Percentiles rank a stretch among this genome's conserved stretches.
These are phyloP conservation scores for Aspergillus bertholletiae DNA, from an alignment of 495 filamentous ascomycete species.

Conservation along the genomic window DNA sequence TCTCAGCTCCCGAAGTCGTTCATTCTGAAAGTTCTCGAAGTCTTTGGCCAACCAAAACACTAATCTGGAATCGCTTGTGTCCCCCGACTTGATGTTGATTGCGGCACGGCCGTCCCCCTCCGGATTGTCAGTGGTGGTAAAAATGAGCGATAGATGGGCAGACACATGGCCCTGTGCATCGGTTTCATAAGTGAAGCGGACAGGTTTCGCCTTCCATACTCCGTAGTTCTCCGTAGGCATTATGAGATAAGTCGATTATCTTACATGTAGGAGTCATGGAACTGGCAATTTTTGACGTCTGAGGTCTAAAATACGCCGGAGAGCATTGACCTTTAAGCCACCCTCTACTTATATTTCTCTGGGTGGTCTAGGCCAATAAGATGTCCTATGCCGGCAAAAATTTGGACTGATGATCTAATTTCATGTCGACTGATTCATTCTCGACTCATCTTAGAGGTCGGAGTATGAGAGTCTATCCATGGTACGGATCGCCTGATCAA, in stretches of 20 bases:
- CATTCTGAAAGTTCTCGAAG: neutral
- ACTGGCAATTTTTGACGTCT: too few species aligned
- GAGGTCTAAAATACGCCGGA: too few species aligned
- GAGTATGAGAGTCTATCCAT: too few species aligned
- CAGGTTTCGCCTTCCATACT: conserved; percentile 15
- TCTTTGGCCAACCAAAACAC: conserved; percentile 2
- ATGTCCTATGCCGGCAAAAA: too few species aligned
- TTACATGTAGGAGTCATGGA: too few species aligned
- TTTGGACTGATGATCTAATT: too few species aligned
- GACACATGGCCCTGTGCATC: conserved; percentile 1
- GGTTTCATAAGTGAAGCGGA: conserved; percentile 12
- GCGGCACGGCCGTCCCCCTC: neutral
- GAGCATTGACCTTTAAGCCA: too few species aligned
- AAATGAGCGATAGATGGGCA: conserved; percentile 19
- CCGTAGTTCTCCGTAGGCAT: conserved; percentile 21
- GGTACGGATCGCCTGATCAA: too few species aligned
- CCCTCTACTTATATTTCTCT: too few species aligned
- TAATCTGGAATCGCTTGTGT: conserved; percentile 1
- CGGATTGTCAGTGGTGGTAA: neutral
- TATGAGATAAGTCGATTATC: neutral
- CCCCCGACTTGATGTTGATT: conserved; percentile 9
- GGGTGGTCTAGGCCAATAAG: too few species aligned
- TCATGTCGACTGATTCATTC: too few species aligned
- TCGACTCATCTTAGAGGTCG: too few species aligned
- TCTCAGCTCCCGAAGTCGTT: neutral